Evolutionary conservation across 1,139 yeast genomes (phyloP), one percentile per base, ranked within the genome.

Genomic region (Torulaspora globosa): DNA sequence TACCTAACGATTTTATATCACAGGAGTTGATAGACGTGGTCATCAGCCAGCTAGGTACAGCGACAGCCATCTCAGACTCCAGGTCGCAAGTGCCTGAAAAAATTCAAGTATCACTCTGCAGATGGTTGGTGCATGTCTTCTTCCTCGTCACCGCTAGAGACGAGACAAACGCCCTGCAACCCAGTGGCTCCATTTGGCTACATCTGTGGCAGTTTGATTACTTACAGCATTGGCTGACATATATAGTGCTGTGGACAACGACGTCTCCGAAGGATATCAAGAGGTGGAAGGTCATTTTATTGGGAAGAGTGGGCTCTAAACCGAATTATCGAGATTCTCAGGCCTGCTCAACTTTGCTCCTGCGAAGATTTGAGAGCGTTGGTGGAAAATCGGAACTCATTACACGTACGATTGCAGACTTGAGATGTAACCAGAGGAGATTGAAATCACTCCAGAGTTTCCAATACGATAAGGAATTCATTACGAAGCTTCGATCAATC

Each of bases 191-290:
- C 1, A 47, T 72, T 11, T 61, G 77, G 45, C 67, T 75, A 51
- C 70, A 72, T 24, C 63, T 69, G 33, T 64, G 79, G 51, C 70
- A 72, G 40, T 73, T 65, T 49, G 78, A 74, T 49, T 70, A 64
- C 43, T 59, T 72, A 32, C 70, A 79, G 29, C 67, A 68, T 1
- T 68, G 70, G 60, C 58, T 74, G 3, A 70, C 79, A 11, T 72
- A 72, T 43, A 50, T 78, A 12, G 55, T 78, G 14, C 62, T 71
- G 36, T 56, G 75, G 45, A 51, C 70, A 1, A 64, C 76, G 0
- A 59, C 58, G 11, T 51, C 52, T 1, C 52, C 57, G 5, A 58
- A 60, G 16, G 58, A 59, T 26, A 70, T 75, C n/a, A 70, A 65
- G 37, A 60, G 52, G 5, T 63, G 66, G 66, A 58, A 59, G 34